A percentile compares a stretch with the other conserved stretches of the same genome.
These are phyloP conservation scores for Trichosanthes truncata DNA, from an alignment of 306 rosid species.

Conservation along the genomic window DNA sequence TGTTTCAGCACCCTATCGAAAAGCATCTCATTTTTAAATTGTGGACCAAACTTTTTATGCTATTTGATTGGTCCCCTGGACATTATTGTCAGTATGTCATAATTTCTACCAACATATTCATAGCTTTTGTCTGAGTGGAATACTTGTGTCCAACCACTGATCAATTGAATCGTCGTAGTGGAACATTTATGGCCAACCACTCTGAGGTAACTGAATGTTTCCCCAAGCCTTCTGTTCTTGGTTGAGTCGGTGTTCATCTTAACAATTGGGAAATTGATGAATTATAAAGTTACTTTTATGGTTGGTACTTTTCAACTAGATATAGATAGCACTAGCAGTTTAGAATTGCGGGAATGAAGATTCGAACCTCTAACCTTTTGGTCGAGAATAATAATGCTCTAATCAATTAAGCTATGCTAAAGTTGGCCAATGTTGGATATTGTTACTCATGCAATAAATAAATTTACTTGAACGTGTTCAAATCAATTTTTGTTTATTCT, in stretches of 20 bases:
- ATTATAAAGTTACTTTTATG: background rate
- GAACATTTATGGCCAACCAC: slow-evolving; percentile 12
- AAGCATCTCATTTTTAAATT: slow-evolving; percentile 16
- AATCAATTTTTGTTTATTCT: background rate
- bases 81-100: slow-evolving; percentile 50
- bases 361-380: background rate
- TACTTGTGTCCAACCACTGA: slow-evolving; percentile 46
- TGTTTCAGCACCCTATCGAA: background rate
- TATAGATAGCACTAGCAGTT: background rate
- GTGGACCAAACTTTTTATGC: slow-evolving; percentile 46
- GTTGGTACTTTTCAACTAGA: background rate
- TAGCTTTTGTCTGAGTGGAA: slow-evolving; percentile 57
- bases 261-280: slow-evolving; percentile 5
- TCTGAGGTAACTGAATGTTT: slow-evolving; percentile 24
- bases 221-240: slow-evolving; percentile 13
- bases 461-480: background rate
- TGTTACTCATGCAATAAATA: background rate
- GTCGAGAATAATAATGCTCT: background rate
- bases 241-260: slow-evolving; percentile 19
- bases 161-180: background rate
- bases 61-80: slow-evolving; percentile 65
- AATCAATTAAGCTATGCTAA: background rate
- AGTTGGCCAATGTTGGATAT: background rate
- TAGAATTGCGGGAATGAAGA: background rate
- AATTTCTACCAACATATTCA: slow-evolving; percentile 64